phyloP scores from a whole-genome alignment of 2,329 filamentous ascomycete genomes.

The Aspergillus sp. region DNA sequence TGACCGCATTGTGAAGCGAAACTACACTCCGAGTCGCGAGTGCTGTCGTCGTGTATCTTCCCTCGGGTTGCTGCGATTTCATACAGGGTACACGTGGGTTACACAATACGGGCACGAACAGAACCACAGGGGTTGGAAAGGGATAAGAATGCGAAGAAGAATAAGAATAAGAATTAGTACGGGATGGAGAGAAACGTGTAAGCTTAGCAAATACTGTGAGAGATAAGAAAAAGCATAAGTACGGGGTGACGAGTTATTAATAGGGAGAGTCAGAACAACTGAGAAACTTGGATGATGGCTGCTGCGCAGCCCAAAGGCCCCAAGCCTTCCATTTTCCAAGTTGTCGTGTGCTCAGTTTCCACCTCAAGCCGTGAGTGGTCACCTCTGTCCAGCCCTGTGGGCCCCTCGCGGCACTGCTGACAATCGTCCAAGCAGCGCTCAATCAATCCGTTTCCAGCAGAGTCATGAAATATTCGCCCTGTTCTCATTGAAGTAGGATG shows the following conservation, averaged over 20 bases:
- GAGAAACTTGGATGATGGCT: neutral
- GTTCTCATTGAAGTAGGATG: neutral
- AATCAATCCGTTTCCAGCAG: neutral
- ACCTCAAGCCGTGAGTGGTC: constrained; percentile 4
- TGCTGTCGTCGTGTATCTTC: neutral
- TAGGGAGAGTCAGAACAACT: neutral
- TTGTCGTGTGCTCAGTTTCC: constrained; percentile 18
- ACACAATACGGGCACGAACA: neutral
- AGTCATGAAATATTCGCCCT: neutral
- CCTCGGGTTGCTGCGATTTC: neutral
- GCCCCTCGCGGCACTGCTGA: neutral
- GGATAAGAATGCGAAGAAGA: neutral
- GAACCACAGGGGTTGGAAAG: neutral
- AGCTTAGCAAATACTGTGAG: neutral
- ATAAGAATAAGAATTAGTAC: neutral
- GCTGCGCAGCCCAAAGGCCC: neutral
- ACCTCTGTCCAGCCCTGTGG: constrained; percentile 6
- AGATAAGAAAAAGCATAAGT: neutral
- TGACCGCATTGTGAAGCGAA: constrained; percentile 28
- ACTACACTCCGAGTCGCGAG: neutral
- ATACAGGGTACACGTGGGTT: constrained; percentile 8
- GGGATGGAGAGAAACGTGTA: neutral
- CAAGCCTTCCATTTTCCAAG: neutral
- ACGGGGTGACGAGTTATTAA: neutral
- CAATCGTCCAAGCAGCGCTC: neutral